phyloP scores from a whole-genome alignment of 352 stramenopile genomes.

The Peronospora destructor region DNA sequence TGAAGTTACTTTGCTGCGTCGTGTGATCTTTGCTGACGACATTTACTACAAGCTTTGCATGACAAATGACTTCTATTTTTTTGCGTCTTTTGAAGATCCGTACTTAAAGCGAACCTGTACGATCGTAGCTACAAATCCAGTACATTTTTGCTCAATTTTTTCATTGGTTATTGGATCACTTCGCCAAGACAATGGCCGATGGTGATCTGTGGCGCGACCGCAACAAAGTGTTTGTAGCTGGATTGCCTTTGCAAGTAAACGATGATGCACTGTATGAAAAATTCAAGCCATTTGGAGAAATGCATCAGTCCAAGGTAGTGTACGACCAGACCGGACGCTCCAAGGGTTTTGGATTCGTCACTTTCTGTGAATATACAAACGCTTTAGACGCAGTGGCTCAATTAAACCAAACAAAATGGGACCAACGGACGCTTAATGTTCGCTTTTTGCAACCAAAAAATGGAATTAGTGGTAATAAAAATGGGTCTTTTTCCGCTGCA shows the following conservation, averaged over 20 bases:
- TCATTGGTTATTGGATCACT: slow-evolving; percentile 10
- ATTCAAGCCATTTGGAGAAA: slow-evolving; percentile 69
- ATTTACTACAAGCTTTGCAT: too few species aligned
- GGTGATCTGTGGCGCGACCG: slow-evolving; percentile 76
- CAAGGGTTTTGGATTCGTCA: slow-evolving; percentile 78
- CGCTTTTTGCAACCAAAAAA: slow-evolving; percentile 76
- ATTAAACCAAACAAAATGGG: slow-evolving; percentile 79
- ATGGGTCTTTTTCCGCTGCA: not conserved
- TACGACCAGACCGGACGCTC: slow-evolving; percentile 64
- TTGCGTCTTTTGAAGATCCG: too few species aligned
- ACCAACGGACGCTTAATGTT: slow-evolving; percentile 74
- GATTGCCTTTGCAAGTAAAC: slow-evolving; percentile 52
- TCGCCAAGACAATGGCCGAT: slow-evolving; percentile 34
- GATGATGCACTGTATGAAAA: slow-evolving; percentile 65
- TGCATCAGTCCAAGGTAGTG: slow-evolving; percentile 84
- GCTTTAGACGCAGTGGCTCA: slow-evolving; percentile 71
- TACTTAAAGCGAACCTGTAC: too few species aligned
- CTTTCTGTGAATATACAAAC: slow-evolving; percentile 71
- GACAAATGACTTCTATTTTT: too few species aligned
- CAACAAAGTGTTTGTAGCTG: slow-evolving; percentile 85
- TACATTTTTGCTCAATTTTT: slow-evolving; percentile 3
- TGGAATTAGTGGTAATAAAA: slow-evolving; percentile 13
- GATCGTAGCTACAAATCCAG: not conserved
- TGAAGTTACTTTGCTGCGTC: too few species aligned
- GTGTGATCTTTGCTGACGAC: too few species aligned